phyloP scores from a whole-genome alignment of 108 stramenopile genomes.

The Nannochloropsis salina region DNA sequence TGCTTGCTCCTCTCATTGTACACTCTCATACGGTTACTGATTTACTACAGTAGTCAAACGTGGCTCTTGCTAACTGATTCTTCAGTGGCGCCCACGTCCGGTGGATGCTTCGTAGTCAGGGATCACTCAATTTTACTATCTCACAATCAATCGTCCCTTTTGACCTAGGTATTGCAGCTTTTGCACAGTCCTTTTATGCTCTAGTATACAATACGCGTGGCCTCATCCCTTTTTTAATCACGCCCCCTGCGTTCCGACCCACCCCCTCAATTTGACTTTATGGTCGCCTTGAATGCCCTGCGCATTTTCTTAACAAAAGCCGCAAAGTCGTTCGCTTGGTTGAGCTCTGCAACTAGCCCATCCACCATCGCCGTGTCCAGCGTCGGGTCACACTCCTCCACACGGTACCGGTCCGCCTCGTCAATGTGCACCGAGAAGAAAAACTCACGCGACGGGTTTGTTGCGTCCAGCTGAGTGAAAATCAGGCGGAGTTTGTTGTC shows the following conservation, averaged over 20 bases:
- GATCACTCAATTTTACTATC: no score
- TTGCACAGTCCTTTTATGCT: no score
- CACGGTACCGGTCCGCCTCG: slow-evolving; percentile 52
- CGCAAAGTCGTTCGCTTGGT: slow-evolving; percentile 26
- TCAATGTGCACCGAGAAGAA: slow-evolving; percentile 55
- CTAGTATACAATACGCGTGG: no score
- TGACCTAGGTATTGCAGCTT: no score
- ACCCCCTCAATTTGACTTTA: neutral
- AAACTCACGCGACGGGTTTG: slow-evolving; percentile 49
- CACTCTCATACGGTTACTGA: neutral
- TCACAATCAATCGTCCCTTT: no score
- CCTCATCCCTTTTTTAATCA: no score
- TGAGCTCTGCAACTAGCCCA: slow-evolving; percentile 21
- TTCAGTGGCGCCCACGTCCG: no score
- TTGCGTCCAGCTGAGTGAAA: slow-evolving; percentile 57
- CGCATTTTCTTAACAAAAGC: slow-evolving; percentile 25
- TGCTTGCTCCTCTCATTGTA: neutral
- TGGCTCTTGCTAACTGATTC: no score
- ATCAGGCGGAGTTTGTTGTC: slow-evolving; percentile 49
- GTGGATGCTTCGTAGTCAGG: no score
- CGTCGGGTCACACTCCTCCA: slow-evolving; percentile 54
- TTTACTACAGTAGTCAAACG: neutral
- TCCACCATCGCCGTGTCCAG: slow-evolving; percentile 30
- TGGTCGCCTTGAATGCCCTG: slow-evolving; percentile 18
- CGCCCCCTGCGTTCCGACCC: neutral